A percentile compares a stretch with the other conserved stretches of the same genome.
These are phyloP conservation scores for Sungouiozyma ichnusensis DNA, from an alignment of 805 yeast genomes.

Conservation along the genomic window DNA sequence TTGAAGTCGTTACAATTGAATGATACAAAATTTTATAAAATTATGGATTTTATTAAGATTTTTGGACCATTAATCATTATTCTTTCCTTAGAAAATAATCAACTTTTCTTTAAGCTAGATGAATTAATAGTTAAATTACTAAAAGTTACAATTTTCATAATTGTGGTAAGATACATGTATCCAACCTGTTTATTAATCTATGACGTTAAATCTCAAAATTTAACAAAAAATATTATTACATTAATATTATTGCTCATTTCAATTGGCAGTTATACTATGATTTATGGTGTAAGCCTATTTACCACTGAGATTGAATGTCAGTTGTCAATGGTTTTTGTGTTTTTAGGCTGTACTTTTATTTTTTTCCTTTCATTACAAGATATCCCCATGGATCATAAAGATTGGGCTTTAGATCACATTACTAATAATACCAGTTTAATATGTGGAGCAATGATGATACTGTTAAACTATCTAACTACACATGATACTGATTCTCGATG, in stretches of 20 bases:
- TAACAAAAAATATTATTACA: constrained; percentile 2
- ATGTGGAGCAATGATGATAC: constrained; percentile 26
- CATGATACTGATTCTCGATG: background rate
- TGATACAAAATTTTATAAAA: background rate
- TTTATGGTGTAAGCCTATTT: background rate
- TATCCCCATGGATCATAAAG: constrained; percentile 6
- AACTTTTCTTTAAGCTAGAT: no score
- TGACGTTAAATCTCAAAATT: no score
- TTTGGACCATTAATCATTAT: background rate
- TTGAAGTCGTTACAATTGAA: constrained; percentile 4
- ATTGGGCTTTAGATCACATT: constrained; percentile 1
- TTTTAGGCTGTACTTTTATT: constrained; percentile 21
- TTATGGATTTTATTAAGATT: background rate
- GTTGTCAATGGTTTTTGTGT: constrained; percentile 24
- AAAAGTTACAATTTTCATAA: constrained; percentile 1
- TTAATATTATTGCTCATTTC: constrained; percentile 1
- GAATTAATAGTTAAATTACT: background rate
- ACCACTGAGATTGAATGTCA: constrained; percentile 9
- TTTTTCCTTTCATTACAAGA: constrained; percentile 22
- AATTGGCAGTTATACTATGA: background rate
- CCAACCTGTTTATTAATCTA: background rate
- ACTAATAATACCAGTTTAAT: constrained; percentile 14
- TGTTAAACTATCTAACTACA: constrained; percentile 27
- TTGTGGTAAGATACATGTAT: background rate
- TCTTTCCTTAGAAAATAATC: background rate